These are phyloP conservation scores for Syzygium aqueum DNA, from an alignment of 345 rosid genomes.

Conservation along the genomic window DNA sequence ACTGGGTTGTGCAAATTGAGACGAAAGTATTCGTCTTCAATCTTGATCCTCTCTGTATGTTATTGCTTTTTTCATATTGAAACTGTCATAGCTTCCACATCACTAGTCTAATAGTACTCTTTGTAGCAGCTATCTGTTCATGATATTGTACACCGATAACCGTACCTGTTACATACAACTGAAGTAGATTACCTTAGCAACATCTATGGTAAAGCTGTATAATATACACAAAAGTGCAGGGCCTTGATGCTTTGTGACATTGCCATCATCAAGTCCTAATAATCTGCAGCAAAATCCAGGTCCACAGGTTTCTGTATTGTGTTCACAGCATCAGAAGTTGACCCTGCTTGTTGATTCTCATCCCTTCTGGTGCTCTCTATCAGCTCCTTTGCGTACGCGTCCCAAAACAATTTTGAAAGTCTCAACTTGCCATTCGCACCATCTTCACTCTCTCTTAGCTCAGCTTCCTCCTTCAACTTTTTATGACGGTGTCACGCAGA, in stretches of 20 bases:
- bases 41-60: neutral
- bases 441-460: neutral
- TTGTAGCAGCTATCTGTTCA: neutral
- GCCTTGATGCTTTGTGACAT: neutral
- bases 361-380: conserved; percentile 6
- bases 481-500: conserved; percentile 10
- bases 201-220: neutral
- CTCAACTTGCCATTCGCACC: neutral
- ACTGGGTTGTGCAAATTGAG: neutral
- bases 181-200: neutral
- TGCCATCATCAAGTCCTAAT: neutral
- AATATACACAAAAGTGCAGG: neutral
- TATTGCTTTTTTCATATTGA: neutral
- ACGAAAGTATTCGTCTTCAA: neutral
- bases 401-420: conserved; percentile 2
- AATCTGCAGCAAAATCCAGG: conserved; percentile 11
- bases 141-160: neutral
- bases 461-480: neutral
- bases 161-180: neutral
- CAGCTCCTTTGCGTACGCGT: neutral
- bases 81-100: neutral
- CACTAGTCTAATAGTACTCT: neutral
- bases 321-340: conserved; percentile 6
- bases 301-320: conserved; percentile 21
- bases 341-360: conserved; percentile 2